Conservation (phyloP, 306 rosid species). For the Dryas octopetala region DNA sequence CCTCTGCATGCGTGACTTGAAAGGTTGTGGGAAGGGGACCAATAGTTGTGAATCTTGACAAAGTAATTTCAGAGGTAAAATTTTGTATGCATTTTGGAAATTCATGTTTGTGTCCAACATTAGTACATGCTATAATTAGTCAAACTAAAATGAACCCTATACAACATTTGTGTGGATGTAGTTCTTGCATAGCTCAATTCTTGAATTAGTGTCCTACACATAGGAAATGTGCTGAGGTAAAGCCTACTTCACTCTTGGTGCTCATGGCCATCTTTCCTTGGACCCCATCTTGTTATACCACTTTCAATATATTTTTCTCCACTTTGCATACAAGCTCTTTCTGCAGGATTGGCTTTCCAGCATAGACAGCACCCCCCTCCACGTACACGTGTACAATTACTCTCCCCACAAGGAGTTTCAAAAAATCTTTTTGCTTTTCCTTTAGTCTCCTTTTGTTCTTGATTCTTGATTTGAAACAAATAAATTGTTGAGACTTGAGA, state of each 20-base stretch:
- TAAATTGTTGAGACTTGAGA: too few relatives aligned
- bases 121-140: too few relatives aligned
- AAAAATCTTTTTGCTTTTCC: background rate
- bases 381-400: background rate
- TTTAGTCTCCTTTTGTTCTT: background rate
- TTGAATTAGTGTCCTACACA: conserved; percentile 4
- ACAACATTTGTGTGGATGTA: conserved; percentile 15
- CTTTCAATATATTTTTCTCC: background rate
- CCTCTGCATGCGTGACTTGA: background rate
- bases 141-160: background rate
- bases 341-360: background rate
- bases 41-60: background rate
- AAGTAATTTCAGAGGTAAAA: background rate
- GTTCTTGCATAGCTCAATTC: conserved; percentile 16
- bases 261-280: background rate
- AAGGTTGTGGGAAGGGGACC: background rate
- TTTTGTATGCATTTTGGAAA: background rate
- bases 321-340: background rate
- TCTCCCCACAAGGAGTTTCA: background rate
- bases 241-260: conserved; percentile 13
- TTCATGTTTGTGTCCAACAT: too few relatives aligned
- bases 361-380: background rate
- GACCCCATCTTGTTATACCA: conserved; percentile 7
- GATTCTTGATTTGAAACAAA: background rate
- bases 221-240: conserved; percentile 1